These are phyloP conservation scores for Ambrosiella beaveri DNA, from an alignment of 2,329 filamentous ascomycete species.

Conservation along the genomic window DNA sequence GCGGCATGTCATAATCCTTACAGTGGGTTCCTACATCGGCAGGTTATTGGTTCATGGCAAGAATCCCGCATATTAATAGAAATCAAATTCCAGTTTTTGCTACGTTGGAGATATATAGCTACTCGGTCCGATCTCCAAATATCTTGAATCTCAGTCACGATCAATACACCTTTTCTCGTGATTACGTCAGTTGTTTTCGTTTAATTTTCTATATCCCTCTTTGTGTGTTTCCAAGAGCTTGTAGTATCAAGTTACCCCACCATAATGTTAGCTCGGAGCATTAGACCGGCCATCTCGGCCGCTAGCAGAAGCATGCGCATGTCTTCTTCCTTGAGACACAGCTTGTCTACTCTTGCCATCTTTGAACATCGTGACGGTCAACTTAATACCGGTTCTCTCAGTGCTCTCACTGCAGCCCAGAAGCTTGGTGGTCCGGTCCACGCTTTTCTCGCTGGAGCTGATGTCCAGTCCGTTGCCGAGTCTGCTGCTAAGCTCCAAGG, in stretches of 20 bases:
- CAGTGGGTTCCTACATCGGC: conserved; percentile 2
- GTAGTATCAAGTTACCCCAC: background rate
- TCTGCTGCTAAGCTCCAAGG: conserved; percentile 81
- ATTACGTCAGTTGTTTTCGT: too few relatives aligned
- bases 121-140: conserved; percentile 7
- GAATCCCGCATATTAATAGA: conserved; percentile 12
- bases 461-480: conserved; percentile 57
- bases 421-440: conserved; percentile 75
- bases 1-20: background rate
- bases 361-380: conserved; percentile 86
- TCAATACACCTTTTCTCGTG: background rate
- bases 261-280: conserved; percentile 9
- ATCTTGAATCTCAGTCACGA: background rate
- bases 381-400: conserved; percentile 65
- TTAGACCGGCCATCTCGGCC: conserved; percentile 8
- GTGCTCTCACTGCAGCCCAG: conserved; percentile 69
- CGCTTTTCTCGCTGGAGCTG: conserved; percentile 70
- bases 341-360: conserved; percentile 70
- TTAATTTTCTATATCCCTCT: too few relatives aligned
- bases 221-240: background rate
- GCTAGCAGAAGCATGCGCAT: conserved; percentile 6
- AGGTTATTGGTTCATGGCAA: background rate
- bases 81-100: conserved; percentile 5
- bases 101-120: background rate
- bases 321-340: conserved; percentile 4